Evolutionary conservation across 768 basidiomycete genomes (phyloP), one percentile per base, ranked within the genome.

Genomic region (Rickenella mellea): DNA sequence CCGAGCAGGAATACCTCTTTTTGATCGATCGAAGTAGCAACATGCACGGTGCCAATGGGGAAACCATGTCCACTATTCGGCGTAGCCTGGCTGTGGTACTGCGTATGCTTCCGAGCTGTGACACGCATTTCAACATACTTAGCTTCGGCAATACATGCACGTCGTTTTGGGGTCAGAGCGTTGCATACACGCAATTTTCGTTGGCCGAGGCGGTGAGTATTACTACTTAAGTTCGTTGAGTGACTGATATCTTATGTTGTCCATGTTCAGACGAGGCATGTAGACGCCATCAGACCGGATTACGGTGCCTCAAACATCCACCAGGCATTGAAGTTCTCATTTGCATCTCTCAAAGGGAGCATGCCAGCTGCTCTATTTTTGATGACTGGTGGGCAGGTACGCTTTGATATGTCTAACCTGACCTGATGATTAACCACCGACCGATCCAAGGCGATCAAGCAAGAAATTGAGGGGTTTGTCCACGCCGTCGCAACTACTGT

Each of bases 11-110:
- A 44, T 81, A 73, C 42, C 58, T 82, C 0, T 82, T 82, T 46
- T 43, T 82, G 6, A 59, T 82, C 9, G 79, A 82, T 47, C 60
- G 77, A 36, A 76, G 71, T 15, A 69, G 72, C 0, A 77, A 73
- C 39, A 81, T 81, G 80, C 0, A 0, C 0, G 55, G 54, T 19
- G 29, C 20, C 9, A 51, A 70, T 4, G 71, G 79, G 2, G 62
- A 62, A 27, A 68, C 62, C 2, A 75, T 76, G 6, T n/a, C n/a
- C n/a, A n/a, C n/a, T n/a, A n/a, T n/a, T n/a, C 76, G 70, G 46
- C 44, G 54, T 24, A 71, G 75, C 0, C 55, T 80, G 25, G 36
- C 37, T 0, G 60, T 74, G 47, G 51, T 82, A 0, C 58, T 82
- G 12, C 66, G 62, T 5, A 62, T 76, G 50, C 60, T 81, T 3